Conservation (phyloP, 257 asterid genomes). For the Echium plantagineum region DNA sequence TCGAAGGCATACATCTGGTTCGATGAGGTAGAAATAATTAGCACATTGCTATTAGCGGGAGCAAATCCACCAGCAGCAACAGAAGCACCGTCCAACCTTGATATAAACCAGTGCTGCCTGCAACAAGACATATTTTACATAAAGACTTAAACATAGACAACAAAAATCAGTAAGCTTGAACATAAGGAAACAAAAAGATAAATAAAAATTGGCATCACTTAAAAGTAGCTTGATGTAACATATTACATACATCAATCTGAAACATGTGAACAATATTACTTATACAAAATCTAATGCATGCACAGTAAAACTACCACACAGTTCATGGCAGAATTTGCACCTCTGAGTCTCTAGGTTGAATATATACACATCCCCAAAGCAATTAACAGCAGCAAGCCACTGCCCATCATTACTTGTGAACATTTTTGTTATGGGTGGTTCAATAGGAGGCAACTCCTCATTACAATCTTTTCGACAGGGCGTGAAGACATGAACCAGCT, state of each 20-base stretch:
- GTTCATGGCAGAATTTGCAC: conserved; percentile 20
- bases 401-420: conserved; percentile 65
- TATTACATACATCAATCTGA: not conserved
- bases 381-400: conserved; percentile 87
- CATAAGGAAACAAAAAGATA: not conserved
- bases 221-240: not conserved
- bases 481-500: conserved; percentile 42
- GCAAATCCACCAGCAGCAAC: conserved; percentile 90
- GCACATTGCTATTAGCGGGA: conserved; percentile 62
- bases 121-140: conserved; percentile 1
- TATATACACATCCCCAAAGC: conserved; percentile 79
- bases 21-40: conserved; percentile 71
- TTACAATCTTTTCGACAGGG: conserved; percentile 48
- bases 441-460: conserved; percentile 50
- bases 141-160: not conserved
- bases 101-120: conserved; percentile 98
- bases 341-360: conserved; percentile 73
- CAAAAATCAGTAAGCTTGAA: not conserved
- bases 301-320: not conserved
- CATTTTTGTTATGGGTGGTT: conserved; percentile 88
- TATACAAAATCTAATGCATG: not conserved
- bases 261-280: not conserved
- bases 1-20: conserved; percentile 88
- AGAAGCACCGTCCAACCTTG: conserved; percentile 91
- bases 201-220: not conserved